Evolutionary conservation across 2,329 filamentous ascomycete species (phyloP), one percentile per base, ranked within the genome.

Genomic region (Lachnum nothofagi): DNA sequence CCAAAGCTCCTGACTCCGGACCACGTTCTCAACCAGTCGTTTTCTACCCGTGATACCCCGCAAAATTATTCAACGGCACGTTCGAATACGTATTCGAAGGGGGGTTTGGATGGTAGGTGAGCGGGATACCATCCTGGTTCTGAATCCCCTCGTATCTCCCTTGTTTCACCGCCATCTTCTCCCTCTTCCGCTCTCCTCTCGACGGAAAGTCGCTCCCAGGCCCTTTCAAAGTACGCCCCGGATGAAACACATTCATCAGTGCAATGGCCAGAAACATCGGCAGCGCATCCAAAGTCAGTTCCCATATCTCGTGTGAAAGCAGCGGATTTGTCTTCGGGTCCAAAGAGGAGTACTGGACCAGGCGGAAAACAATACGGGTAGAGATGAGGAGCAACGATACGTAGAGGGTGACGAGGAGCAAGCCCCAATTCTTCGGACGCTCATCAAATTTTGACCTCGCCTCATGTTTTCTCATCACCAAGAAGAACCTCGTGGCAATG

Each of bases 331-430:
- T 6, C 12, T 63, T 29, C 20, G 24, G 54, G 23, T 68, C 64
- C 1, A 73, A 72, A 56, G 68, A 58, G 0, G 62, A 53, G 49
- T 72, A 78, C 61, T 77, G 74, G 17, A 70, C 60, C 7, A 76
- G 63, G 16, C 75, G 67, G 48, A 74, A 46, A 14, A 39, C 29
- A 34, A 46, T 46, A 17, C 44, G 44, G 44, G 38, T 27, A 44
- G 77, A 60, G 54, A 78, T 76, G 19, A 77, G 60, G 1, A 57
- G 50, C 44, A 66, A 68, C 23, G 66, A 63, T 1, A 54, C 46
- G 55, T 74, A 75, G 7, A 76, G 60, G 0, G 62, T 56, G 34
- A 19, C 24, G 44, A 76, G 60, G 44, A 70, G 64, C 45, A 62
- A 67, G n/a, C 44, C 17, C 53, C 55, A 53, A 16, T 34, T 34